phyloP scores from a whole-genome alignment of 805 yeast genomes.

The Metschnikowia amazonensis region DNA sequence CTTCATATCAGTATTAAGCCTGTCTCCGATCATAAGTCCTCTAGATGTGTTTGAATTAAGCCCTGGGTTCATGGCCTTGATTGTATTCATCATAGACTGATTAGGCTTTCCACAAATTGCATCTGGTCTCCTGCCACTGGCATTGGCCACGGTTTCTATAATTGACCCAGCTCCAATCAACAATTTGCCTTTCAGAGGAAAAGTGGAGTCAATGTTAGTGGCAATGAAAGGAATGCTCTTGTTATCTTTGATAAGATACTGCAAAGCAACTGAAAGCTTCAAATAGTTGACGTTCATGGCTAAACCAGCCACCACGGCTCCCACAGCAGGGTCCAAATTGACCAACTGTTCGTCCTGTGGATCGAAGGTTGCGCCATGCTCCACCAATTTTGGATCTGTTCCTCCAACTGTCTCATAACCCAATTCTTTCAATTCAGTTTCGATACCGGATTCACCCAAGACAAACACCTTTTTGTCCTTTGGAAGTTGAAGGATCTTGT shows the following conservation, averaged over 20 bases:
- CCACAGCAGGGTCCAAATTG: conserved; percentile 68
- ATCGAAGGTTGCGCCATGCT: conserved; percentile 48
- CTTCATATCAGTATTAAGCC: conserved; percentile 90
- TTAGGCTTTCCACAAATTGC: conserved; percentile 89
- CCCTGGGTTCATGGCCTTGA: conserved; percentile 56
- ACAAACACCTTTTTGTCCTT: conserved; percentile 81
- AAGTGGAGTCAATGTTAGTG: conserved; percentile 92
- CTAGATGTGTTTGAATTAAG: conserved; percentile 49
- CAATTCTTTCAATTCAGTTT: conserved; percentile 66
- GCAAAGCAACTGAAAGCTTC: conserved; percentile 75
- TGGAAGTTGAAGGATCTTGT: conserved; percentile 69
- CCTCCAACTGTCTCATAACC: conserved; percentile 86
- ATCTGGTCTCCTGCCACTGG: conserved; percentile 78
- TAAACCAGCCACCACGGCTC: conserved; percentile 87
- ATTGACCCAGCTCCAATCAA: conserved; percentile 96
- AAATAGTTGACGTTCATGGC: conserved; percentile 75
- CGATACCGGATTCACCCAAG: conserved; percentile 84
- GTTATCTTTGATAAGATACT: conserved; percentile 59
- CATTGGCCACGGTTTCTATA: conserved; percentile 68
- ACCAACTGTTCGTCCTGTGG: conserved; percentile 51
- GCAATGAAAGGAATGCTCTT: conserved; percentile 75
- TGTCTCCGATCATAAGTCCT: conserved; percentile 92
- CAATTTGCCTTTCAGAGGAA: conserved; percentile 80
- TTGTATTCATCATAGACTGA: conserved; percentile 84
- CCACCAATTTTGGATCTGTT: conserved; percentile 54